Evolutionary conservation across 345 rosid species (phyloP).

Genomic region (Lepidium aucheri): DNA sequence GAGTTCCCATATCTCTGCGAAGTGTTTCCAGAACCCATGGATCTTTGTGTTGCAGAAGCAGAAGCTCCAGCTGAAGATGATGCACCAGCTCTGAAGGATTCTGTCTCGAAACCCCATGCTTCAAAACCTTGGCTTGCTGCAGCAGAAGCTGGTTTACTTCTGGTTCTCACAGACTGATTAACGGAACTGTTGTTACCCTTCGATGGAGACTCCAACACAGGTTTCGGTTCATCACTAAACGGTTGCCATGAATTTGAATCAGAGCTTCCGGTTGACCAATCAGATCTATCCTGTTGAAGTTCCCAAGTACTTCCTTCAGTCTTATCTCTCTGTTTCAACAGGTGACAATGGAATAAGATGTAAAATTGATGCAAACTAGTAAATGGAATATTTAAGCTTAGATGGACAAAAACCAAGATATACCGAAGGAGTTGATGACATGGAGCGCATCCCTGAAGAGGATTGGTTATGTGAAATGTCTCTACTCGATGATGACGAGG

Average conservation of each 20-base stretch:
- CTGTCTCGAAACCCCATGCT: conserved; percentile 81
- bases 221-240: conserved; percentile 51
- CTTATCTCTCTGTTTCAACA: conserved; percentile 36
- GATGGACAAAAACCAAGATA: background rate
- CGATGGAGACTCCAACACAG: conserved; percentile 33
- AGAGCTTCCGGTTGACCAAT: conserved; percentile 38
- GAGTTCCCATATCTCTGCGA: conserved; percentile 37
- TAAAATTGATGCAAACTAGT: background rate
- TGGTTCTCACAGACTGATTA: conserved; percentile 47
- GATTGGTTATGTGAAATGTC: conserved; percentile 35
- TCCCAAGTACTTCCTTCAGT: conserved; percentile 32
- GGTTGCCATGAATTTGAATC: conserved; percentile 72
- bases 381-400: background rate
- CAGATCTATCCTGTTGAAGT: conserved; percentile 41
- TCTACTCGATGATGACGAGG: conserved; percentile 51
- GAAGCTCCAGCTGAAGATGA: conserved; percentile 36
- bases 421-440: conserved; percentile 38
- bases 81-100: conserved; percentile 53
- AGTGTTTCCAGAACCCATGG: conserved; percentile 42
- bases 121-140: conserved; percentile 41
- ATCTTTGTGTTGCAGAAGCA: conserved; percentile 23
- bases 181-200: conserved; percentile 25
- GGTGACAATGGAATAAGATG: conserved; percentile 4
- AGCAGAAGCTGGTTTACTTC: conserved; percentile 42
- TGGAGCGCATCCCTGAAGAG: conserved; percentile 36